These are phyloP conservation scores for Cordyceps javanica DNA, from an alignment of 2,329 filamentous ascomycete genomes.

Conservation along the genomic window DNA sequence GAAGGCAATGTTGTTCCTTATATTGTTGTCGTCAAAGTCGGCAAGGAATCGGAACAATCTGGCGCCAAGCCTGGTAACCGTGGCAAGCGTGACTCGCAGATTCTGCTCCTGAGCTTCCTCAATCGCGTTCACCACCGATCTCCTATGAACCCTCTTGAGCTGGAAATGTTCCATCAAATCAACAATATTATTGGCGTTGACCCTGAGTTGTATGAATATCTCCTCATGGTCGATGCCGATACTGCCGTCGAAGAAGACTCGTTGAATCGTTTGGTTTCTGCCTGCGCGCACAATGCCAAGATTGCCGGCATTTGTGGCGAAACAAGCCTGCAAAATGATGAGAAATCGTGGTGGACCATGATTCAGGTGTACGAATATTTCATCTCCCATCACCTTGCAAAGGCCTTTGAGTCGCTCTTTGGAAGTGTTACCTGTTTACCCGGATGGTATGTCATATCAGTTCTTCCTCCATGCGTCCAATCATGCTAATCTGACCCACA, in stretches of 20 bases:
- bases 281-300: conserved; percentile 88
- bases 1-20: conserved; percentile 98
- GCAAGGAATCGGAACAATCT: conserved; percentile 88
- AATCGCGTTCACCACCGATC: conserved; percentile 94
- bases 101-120: conserved; percentile 92
- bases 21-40: conserved; percentile 91
- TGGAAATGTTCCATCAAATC: conserved; percentile 98
- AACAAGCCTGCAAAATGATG: conserved; percentile 92
- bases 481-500: conserved; percentile 38
- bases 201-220: conserved; percentile 92
- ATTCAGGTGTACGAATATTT: conserved; percentile 99
- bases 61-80: conserved; percentile 95
- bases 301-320: conserved; percentile 98
- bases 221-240: conserved; percentile 97
- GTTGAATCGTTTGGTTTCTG: conserved; percentile 84
- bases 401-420: conserved; percentile 96
- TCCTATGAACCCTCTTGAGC: conserved; percentile 90
- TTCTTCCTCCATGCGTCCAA: neutral
- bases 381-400: conserved; percentile 94
- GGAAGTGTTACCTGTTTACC: conserved; percentile 98
- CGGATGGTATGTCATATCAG: conserved; percentile 70
- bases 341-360: conserved; percentile 97
- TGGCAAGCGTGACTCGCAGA: conserved; percentile 96
- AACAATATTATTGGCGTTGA: conserved; percentile 99
- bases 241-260: conserved; percentile 90